Conservation (phyloP, 306 rosid genomes). For the Inga laurina region DNA sequence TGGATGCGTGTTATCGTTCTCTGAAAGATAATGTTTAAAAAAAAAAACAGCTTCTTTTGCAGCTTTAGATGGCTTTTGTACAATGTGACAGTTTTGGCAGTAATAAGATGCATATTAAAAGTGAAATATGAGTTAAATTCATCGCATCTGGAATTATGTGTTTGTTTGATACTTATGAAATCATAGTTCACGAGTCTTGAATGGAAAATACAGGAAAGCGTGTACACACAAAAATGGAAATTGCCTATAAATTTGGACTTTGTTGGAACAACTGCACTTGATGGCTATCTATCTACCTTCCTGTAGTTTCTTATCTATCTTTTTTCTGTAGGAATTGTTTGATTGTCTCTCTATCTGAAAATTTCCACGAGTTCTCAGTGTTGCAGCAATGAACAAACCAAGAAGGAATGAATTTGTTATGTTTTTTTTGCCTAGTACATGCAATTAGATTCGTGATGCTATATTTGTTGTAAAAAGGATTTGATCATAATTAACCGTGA, state of each 20-base stretch:
- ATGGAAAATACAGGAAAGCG: slow-evolving; percentile 23
- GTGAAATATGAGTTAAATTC: slow-evolving; percentile 26
- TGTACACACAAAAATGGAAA: slow-evolving; percentile 12
- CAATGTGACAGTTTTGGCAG: slow-evolving; percentile 48
- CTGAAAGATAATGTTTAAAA: slow-evolving; percentile 31
- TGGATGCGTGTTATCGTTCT: slow-evolving; percentile 48
- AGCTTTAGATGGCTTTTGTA: slow-evolving; percentile 51
- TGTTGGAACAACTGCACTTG: slow-evolving; percentile 1
- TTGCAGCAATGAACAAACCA: background rate
- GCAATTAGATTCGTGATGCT: background rate
- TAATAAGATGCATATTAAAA: slow-evolving; percentile 36
- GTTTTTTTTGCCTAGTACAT: background rate
- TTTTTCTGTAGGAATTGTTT: background rate
- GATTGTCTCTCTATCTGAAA: background rate
- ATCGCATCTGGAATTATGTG: slow-evolving; percentile 18
- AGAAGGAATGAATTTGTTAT: background rate
- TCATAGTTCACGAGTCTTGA: slow-evolving; percentile 21
- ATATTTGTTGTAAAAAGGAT: background rate
- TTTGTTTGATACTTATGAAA: slow-evolving; percentile 24
- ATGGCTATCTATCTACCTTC: background rate
- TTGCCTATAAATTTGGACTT: slow-evolving; percentile 13
- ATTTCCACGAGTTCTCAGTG: background rate
- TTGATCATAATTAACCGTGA: background rate
- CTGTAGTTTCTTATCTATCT: background rate
- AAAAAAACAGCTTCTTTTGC: slow-evolving; percentile 44